Base-by-base conservation (phyloP, 2,329 filamentous ascomycete genomes). In the Paecilomyces sp. region DNA sequence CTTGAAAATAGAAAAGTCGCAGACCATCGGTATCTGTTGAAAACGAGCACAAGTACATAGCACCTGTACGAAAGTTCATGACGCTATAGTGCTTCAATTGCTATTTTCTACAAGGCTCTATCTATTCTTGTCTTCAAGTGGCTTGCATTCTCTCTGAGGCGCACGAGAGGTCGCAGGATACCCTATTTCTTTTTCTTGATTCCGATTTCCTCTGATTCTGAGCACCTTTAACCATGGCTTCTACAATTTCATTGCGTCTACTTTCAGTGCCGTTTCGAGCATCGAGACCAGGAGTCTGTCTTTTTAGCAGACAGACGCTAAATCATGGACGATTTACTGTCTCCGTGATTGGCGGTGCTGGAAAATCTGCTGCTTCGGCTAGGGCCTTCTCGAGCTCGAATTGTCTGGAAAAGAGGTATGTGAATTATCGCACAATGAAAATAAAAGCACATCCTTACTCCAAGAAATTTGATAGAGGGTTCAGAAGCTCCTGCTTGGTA, bases 151-250 rank as follows among this genome's bases (percentile, higher is more conserved):
- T 53, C 8, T 8, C 36, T 47, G 13, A 15, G 6, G 36, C 51
- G 25, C 4, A 22, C n/a, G 51, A 53, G 22, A 13, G n/a, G 22
- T 53, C 3, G 12, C 51, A 25, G 51, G 22, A 25, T 53, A 53
- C 22, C 25, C 25, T 30, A 53, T 5, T 30, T 53, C 13, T 53
- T 13, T 53, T 53, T 53, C 9, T 22, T 9, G 6, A 28, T 25
- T 25, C 22, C 51, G 11, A 22, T 11, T n/a, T 53, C 28, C 51
- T 28, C 22, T 53, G 12, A 18, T 47, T 47, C n/a, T n/a, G 22
- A 53, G 12, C 22, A 15, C 6, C 9, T 53, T 53, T 22, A 12
- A 62, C 34, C 30, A 68, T 68, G 66, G 61, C 61, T 15, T 55
- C 58, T 11, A 22, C 28, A 36, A 61, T 53, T 41, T 54, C 60